Evolutionary conservation across 2,329 filamentous ascomycete species (phyloP).

Genomic region (Alternaria brassicicola): DNA sequence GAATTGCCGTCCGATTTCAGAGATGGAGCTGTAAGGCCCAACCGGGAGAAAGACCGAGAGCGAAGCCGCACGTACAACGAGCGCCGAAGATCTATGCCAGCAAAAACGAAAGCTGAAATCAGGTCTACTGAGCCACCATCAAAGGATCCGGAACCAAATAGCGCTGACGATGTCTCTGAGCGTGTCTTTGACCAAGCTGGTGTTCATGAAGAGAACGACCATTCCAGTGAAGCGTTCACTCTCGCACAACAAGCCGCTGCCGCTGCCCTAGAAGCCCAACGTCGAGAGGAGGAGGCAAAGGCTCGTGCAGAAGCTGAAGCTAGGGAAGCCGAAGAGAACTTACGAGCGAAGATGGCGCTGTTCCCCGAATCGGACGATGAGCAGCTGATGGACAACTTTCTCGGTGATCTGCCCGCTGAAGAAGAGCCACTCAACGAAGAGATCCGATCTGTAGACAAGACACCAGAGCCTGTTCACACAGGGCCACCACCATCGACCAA

Average conservation of each 20-base stretch:
- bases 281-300: conserved; percentile 29
- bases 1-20: conserved; percentile 52
- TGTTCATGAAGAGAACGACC: conserved; percentile 42
- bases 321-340: conserved; percentile 42
- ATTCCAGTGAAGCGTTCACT: conserved; percentile 24
- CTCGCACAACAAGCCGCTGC: conserved; percentile 36
- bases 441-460: background rate
- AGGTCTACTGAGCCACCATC: conserved; percentile 36
- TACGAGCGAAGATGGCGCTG: conserved; percentile 43
- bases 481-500: conserved; percentile 30
- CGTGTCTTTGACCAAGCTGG: conserved; percentile 36
- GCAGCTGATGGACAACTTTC: conserved; percentile 35
- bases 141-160: conserved; percentile 28
- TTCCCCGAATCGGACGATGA: conserved; percentile 41
- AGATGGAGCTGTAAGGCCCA: conserved; percentile 42
- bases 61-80: conserved; percentile 30
- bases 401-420: conserved; percentile 31
- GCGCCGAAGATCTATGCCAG: conserved; percentile 35
- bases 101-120: conserved; percentile 32
- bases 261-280: conserved; percentile 33
- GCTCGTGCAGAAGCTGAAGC: conserved; percentile 30
- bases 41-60: conserved; percentile 36
- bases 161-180: conserved; percentile 35
- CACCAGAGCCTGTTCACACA: conserved; percentile 9
- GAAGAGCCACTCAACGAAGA: conserved; percentile 24